Percentiles rank a stretch among this genome's conserved stretches.
phyloP scores from a whole-genome alignment of 2,329 filamentous ascomycete genomes.

The Polytolypa hystricis region DNA sequence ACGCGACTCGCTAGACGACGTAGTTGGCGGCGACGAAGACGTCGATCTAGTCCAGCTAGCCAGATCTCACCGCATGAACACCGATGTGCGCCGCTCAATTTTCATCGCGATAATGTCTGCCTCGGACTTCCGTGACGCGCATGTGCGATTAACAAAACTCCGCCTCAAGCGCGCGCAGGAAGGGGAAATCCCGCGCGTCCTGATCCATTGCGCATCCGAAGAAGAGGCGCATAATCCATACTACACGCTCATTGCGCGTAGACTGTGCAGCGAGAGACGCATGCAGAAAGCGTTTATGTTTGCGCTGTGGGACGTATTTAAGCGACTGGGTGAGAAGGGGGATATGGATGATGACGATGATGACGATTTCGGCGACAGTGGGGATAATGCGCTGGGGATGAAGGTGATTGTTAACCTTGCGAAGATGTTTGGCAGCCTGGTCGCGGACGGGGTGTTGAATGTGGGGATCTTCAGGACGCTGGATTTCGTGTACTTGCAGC shows the following conservation, averaged over 20 bases:
- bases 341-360: slow-evolving; percentile 52
- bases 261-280: slow-evolving; percentile 55
- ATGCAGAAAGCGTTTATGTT: slow-evolving; percentile 80
- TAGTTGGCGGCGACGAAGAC: slow-evolving; percentile 34
- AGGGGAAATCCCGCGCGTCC: slow-evolving; percentile 72
- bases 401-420: slow-evolving; percentile 56
- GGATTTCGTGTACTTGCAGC: slow-evolving; percentile 66
- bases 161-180: slow-evolving; percentile 77
- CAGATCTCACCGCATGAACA: slow-evolving; percentile 73
- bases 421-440: slow-evolving; percentile 53
- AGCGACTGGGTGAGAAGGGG: slow-evolving; percentile 64
- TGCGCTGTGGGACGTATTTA: slow-evolving; percentile 75
- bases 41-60: slow-evolving; percentile 65
- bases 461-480: slow-evolving; percentile 52
- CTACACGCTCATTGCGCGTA: slow-evolving; percentile 74
- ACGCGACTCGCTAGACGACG: slow-evolving; percentile 20
- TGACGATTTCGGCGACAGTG: slow-evolving; percentile 47
- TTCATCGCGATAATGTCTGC: slow-evolving; percentile 86
- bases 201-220: slow-evolving; percentile 75
- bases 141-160: slow-evolving; percentile 67
- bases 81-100: slow-evolving; percentile 75
- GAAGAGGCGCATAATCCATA: slow-evolving; percentile 85
- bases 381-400: slow-evolving; percentile 36
- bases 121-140: slow-evolving; percentile 71
- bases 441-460: slow-evolving; percentile 48